phyloP scores from a whole-genome alignment of 345 rosid genomes.

The Gynandropsis gynandra region DNA sequence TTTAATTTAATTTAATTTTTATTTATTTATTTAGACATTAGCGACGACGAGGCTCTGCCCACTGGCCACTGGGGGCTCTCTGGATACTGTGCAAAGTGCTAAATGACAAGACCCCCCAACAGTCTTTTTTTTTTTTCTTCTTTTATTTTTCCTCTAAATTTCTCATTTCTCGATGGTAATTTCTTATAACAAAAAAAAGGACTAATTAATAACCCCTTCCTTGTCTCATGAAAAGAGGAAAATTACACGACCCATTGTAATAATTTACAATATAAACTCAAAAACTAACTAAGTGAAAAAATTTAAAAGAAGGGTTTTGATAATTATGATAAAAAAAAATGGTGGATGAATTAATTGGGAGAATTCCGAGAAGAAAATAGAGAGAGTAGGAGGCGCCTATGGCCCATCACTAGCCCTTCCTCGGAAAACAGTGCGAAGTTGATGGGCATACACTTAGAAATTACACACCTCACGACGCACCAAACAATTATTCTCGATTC shows the following conservation, averaged over 20 bases:
- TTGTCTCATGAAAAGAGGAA: slow-evolving; percentile 1
- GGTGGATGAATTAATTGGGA: too few species aligned
- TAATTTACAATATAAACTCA: too few species aligned
- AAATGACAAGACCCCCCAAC: slow-evolving; percentile 52
- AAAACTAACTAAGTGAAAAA: too few species aligned
- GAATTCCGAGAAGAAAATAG: too few species aligned
- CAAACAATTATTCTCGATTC: too few species aligned
- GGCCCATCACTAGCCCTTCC: too few species aligned
- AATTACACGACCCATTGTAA: too few species aligned
- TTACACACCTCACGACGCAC: too few species aligned
- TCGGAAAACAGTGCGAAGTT: background rate
- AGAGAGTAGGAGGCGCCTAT: too few species aligned
- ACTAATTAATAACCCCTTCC: background rate
- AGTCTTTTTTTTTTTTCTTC: slow-evolving; percentile 28
- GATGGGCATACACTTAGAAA: background rate
- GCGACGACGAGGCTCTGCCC: too few species aligned
- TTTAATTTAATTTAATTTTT: background rate
- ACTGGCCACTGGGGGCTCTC: background rate
- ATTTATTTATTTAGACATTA: background rate
- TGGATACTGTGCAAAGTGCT: slow-evolving; percentile 31
- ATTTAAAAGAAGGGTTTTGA: too few species aligned
- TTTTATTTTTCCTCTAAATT: slow-evolving; percentile 16
- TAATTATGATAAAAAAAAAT: too few species aligned
- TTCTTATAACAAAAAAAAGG: slow-evolving; percentile 9
- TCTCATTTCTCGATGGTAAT: slow-evolving; percentile 29